phyloP scores from a whole-genome alignment of 177 flowering plant genomes.

The Tripterygium wilfordii region DNA sequence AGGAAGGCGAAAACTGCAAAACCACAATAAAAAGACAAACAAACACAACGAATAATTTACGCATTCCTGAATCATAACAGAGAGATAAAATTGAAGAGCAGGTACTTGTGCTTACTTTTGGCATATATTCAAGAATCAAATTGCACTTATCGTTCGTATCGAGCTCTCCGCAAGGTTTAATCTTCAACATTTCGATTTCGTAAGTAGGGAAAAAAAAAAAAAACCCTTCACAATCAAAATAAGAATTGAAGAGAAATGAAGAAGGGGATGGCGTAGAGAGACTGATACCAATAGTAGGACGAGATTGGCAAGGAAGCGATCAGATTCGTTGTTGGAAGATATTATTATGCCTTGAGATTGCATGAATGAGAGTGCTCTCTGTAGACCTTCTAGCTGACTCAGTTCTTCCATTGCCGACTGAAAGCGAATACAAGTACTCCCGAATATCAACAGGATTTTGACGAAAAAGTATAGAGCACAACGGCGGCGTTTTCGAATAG shows the following conservation, averaged over 20 bases:
- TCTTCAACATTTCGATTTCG: constrained; percentile 18
- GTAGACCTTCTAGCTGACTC: constrained; percentile 52
- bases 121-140: constrained; percentile 44
- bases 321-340: constrained; percentile 30
- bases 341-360: constrained; percentile 20
- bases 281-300: constrained; percentile 50
- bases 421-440: no score
- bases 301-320: constrained; percentile 65
- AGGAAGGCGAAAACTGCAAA: constrained; percentile 38
- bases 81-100: neutral
- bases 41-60: neutral
- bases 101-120: constrained; percentile 36
- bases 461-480: no score
- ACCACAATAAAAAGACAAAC: constrained; percentile 3
- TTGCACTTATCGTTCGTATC: constrained; percentile 39
- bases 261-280: neutral
- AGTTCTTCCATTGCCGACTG: constrained; percentile 67
- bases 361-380: constrained; percentile 38
- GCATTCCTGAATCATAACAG: neutral
- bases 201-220: neutral
- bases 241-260: constrained; percentile 1
- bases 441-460: no score
- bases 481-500: neutral
- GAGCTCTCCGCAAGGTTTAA: constrained; percentile 53
- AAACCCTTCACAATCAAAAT: neutral